Percentiles rank a stretch among this genome's conserved stretches.
Conservation (phyloP, 768 basidiomycete species). For the Cyclocybe aegerita region DNA sequence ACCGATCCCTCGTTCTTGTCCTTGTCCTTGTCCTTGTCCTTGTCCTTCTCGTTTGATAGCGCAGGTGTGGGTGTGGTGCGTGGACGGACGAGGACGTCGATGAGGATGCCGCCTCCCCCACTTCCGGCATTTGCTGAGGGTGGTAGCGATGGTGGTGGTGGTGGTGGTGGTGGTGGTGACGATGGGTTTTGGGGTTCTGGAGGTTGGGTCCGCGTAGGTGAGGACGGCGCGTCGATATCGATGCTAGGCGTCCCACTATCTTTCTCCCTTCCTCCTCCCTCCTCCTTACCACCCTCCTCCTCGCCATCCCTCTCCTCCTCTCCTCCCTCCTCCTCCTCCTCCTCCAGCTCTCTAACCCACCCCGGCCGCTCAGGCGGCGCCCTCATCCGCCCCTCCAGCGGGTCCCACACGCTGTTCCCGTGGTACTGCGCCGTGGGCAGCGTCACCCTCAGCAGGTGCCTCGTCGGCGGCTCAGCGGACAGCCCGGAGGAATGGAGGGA, state of each 20-base stretch:
- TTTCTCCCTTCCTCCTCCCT: constrained; percentile 22
- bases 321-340: constrained; percentile 40
- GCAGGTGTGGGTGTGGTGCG: neutral
- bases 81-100: constrained; percentile 12
- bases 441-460: constrained; percentile 76
- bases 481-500: constrained; percentile 74
- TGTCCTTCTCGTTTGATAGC: constrained; percentile 11
- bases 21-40: constrained; percentile 17
- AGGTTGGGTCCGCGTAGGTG: neutral
- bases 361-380: constrained; percentile 58
- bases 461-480: constrained; percentile 49
- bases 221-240: neutral
- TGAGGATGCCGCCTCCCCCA: neutral
- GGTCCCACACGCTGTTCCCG: constrained; percentile 75
- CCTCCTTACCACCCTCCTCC: constrained; percentile 6
- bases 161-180: neutral
- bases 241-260: constrained; percentile 19
- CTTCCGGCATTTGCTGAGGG: neutral
- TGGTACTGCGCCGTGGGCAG: constrained; percentile 84
- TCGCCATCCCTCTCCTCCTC: constrained; percentile 44
- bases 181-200: no score
- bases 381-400: constrained; percentile 69
- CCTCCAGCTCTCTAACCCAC: constrained; percentile 64
- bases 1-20: constrained; percentile 30
- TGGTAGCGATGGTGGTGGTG: neutral